Percentiles rank a stretch among this genome's conserved stretches.
phyloP scores from a whole-genome alignment of 2,329 filamentous ascomycete species.

The Zymoseptoria crescenta region DNA sequence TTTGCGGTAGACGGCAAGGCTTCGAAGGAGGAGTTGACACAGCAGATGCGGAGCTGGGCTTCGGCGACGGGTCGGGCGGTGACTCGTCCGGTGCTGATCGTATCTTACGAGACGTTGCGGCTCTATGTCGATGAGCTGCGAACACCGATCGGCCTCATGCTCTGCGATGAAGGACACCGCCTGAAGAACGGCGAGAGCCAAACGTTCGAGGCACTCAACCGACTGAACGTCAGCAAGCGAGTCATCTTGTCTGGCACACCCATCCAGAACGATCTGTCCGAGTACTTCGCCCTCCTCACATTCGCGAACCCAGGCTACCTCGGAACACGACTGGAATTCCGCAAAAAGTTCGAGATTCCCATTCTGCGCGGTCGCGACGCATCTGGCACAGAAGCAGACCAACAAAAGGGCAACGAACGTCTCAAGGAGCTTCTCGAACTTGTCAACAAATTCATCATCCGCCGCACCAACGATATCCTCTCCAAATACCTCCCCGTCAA shows the following conservation, averaged over 20 bases:
- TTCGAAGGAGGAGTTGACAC: constrained; percentile 82
- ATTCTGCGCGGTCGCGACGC: constrained; percentile 89
- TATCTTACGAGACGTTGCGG: constrained; percentile 93
- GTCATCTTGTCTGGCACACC: constrained; percentile 96
- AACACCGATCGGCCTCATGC: constrained; percentile 80
- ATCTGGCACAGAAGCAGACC: constrained; percentile 73
- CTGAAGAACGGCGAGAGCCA: constrained; percentile 95
- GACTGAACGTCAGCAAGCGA: constrained; percentile 77
- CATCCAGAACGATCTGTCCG: constrained; percentile 96
- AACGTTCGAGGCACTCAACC: constrained; percentile 86
- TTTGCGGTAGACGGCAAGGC: constrained; percentile 97
- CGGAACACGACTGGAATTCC: constrained; percentile 81
- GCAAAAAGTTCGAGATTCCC: constrained; percentile 86
- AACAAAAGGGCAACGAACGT: constrained; percentile 74
- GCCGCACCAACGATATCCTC: constrained; percentile 92
- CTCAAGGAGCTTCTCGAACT: constrained; percentile 70
- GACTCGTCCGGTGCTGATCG: constrained; percentile 87
- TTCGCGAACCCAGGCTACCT: constrained; percentile 93
- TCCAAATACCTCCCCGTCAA: constrained; percentile 97
- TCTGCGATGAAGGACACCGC: constrained; percentile 94
- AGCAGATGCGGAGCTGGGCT: constrained; percentile 89
- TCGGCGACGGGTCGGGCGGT: constrained; percentile 84
- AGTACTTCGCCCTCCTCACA: constrained; percentile 92
- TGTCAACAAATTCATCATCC: constrained; percentile 98
- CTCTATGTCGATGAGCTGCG: constrained; percentile 86